Percentiles rank a stretch among this genome's conserved stretches.
Evolutionary conservation across 2,329 filamentous ascomycete genomes (phyloP).

Genomic region (Fusarium sp.): DNA sequence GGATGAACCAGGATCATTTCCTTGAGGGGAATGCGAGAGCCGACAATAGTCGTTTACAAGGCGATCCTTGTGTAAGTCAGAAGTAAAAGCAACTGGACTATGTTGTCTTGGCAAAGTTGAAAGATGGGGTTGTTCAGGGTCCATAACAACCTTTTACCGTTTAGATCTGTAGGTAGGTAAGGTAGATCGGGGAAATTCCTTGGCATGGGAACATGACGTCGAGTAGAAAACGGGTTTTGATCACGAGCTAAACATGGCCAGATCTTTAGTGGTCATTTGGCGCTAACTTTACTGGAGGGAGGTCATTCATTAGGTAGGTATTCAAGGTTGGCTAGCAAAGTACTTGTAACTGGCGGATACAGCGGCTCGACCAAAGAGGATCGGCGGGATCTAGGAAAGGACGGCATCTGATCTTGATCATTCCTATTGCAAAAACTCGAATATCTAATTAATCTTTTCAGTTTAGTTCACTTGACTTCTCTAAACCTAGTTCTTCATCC

Average conservation of each 20-base stretch:
- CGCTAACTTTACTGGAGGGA: conserved; percentile 11
- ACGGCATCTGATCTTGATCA: conserved; percentile 4
- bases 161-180: not conserved
- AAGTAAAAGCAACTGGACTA: not conserved
- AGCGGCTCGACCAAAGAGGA: conserved; percentile 9
- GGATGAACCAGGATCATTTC: conserved; percentile 2
- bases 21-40: not conserved
- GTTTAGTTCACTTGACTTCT: not conserved
- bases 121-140: not conserved
- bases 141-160: not conserved
- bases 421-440: not conserved
- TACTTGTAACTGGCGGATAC: conserved; percentile 9
- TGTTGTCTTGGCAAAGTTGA: conserved; percentile 9
- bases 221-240: conserved; percentile 16
- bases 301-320: conserved; percentile 4
- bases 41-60: too few relatives aligned
- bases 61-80: not conserved
- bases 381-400: conserved; percentile 3
- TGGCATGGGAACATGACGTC: conserved; percentile 18
- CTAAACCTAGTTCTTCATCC: not conserved
- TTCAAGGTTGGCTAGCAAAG: not conserved
- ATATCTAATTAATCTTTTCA: not conserved
- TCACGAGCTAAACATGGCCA: conserved; percentile 13
- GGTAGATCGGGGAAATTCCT: not conserved
- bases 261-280: not conserved